Conservation (phyloP, 176 grass and related monocot species). For the Bolboschoenus planiculmis region DNA sequence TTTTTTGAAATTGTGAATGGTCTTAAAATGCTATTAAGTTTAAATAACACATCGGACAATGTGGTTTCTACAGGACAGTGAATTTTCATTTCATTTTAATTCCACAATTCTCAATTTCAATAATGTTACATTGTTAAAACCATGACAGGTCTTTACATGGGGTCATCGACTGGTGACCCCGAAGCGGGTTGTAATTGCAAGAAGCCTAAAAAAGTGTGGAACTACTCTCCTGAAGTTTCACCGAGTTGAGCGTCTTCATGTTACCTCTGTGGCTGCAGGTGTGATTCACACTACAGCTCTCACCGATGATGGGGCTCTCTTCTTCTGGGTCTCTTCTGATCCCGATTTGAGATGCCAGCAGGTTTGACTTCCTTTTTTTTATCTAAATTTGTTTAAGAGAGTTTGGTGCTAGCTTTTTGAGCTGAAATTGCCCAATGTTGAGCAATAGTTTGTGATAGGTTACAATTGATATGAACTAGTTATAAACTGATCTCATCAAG, state of each 20-base stretch:
- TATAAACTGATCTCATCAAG: neutral
- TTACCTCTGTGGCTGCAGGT: conserved; percentile 80
- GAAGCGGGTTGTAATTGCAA: conserved; percentile 68
- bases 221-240: conserved; percentile 93
- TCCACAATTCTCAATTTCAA: neutral
- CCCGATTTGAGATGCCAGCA: conserved; percentile 93
- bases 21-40: neutral
- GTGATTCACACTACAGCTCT: conserved; percentile 68
- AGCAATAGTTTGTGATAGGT: neutral
- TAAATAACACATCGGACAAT: neutral
- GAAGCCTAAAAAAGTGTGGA: conserved; percentile 82
- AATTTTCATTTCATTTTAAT: neutral
- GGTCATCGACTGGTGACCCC: conserved; percentile 93
- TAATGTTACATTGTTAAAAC: neutral
- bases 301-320: conserved; percentile 82
- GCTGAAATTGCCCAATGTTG: neutral
- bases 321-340: conserved; percentile 93
- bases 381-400: neutral
- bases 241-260: conserved; percentile 76
- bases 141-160: conserved; percentile 80
- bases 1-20: conserved; percentile 1
- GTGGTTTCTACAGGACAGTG: neutral
- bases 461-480: neutral
- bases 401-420: neutral
- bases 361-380: conserved; percentile 41